phyloP scores from a whole-genome alignment of 106 monocot species.

The Dendrobium chrysotoxum region DNA sequence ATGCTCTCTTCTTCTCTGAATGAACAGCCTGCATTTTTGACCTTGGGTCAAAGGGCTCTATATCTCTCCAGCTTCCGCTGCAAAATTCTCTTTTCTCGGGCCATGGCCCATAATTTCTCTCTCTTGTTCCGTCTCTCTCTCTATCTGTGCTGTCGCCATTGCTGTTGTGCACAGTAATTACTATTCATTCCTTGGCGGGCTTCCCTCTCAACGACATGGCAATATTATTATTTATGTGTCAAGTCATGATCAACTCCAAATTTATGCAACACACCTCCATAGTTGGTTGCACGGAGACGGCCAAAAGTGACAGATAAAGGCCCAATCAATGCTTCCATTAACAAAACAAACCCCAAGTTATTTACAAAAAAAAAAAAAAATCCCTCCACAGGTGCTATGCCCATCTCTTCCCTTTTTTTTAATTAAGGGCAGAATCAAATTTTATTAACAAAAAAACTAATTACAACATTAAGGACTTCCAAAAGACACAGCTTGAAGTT shows the following conservation, averaged over 20 bases:
- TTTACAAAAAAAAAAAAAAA: too few relatives aligned
- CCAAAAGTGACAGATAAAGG: not conserved
- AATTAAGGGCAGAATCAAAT: too few relatives aligned
- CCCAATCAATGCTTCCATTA: not conserved
- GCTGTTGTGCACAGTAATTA: not conserved
- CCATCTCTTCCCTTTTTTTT: too few relatives aligned
- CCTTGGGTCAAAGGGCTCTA: not conserved
- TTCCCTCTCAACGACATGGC: not conserved
- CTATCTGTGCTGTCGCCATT: not conserved
- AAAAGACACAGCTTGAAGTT: too few relatives aligned
- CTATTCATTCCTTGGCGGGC: conserved; percentile 3
- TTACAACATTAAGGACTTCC: too few relatives aligned
- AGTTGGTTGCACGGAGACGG: not conserved
- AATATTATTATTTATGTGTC: not conserved
- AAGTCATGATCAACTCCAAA: not conserved
- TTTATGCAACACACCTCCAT: not conserved
- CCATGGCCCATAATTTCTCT: not conserved
- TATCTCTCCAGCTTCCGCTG: not conserved
- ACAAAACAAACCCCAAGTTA: not conserved
- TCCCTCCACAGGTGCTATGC: too few relatives aligned
- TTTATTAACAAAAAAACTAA: too few relatives aligned
- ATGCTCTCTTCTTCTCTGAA: not conserved
- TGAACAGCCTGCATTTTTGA: not conserved
- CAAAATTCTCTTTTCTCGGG: conserved; percentile 3
- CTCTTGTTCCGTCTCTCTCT: not conserved